Evolutionary conservation across 2,329 filamentous ascomycete genomes (phyloP).

Genomic region (Pseudogymnoascus sp.): DNA sequence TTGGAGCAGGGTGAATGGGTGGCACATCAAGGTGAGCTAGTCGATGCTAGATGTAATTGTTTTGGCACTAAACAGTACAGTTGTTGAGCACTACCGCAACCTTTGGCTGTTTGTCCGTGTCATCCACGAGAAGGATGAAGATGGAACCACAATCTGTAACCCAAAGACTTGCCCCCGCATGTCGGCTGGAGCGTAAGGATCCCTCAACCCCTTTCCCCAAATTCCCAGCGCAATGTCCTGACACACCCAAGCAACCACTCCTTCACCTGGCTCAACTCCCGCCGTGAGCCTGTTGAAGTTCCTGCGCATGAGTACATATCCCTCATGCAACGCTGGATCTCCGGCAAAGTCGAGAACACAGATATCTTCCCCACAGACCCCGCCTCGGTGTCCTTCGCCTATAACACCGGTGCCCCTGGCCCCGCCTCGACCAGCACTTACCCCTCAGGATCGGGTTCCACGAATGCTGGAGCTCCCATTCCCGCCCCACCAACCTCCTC

Average conservation of each 20-base stretch:
- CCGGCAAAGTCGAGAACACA: constrained; percentile 86
- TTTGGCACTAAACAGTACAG: constrained; percentile 36
- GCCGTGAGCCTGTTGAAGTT: constrained; percentile 81
- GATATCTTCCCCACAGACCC: constrained; percentile 85
- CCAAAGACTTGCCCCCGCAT: constrained; percentile 76
- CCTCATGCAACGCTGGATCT: constrained; percentile 94
- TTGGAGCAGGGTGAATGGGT: constrained; percentile 94
- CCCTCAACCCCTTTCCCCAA: neutral
- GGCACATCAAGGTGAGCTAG: constrained; percentile 72
- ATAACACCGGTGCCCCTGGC: constrained; percentile 53
- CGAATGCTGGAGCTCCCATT: constrained; percentile 29
- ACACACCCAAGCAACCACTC: constrained; percentile 63
- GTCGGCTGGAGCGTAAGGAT: constrained; percentile 82
- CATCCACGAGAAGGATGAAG: constrained; percentile 76
- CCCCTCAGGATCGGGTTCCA: constrained; percentile 37
- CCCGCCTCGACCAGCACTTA: constrained; percentile 48
- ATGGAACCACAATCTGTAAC: constrained; percentile 75
- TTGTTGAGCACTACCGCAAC: constrained; percentile 86
- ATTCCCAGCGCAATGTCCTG: constrained; percentile 10
- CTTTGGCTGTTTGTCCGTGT: constrained; percentile 84
- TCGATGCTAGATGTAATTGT: neutral
- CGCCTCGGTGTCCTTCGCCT: constrained; percentile 57
- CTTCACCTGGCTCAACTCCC: constrained; percentile 91
- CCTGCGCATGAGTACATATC: constrained; percentile 91
- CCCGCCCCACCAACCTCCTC: constrained; percentile 33